phyloP scores from a whole-genome alignment of 352 stramenopile species.

The Pythium pectinolyticum region DNA sequence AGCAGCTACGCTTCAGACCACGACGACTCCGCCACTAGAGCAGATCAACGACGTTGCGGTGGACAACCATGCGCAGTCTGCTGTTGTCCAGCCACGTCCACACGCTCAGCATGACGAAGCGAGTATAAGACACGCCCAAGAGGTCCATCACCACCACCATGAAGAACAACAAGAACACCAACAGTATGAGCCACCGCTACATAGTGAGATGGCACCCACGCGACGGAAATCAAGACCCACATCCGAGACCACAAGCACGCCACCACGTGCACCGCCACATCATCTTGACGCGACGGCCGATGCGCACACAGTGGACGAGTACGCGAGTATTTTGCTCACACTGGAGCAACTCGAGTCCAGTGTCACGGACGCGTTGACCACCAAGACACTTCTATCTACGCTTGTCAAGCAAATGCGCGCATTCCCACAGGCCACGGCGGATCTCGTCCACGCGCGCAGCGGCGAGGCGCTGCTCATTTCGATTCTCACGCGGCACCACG shows the following conservation, averaged over 20 bases:
- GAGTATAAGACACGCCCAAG: no score
- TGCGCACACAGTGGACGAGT: constrained; percentile 33
- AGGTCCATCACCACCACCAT: no score
- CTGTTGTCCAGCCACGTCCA: no score
- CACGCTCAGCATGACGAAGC: no score
- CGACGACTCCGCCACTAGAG: no score
- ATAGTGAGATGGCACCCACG: background rate
- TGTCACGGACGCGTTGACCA: constrained; percentile 41
- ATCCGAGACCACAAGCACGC: background rate
- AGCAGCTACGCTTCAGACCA: no score
- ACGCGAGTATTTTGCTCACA: constrained; percentile 39
- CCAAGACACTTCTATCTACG: constrained; percentile 63
- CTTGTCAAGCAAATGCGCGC: constrained; percentile 83
- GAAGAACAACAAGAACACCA: background rate
- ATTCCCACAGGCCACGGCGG: constrained; percentile 59
- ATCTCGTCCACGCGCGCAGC: constrained; percentile 46
- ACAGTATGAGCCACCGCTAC: background rate
- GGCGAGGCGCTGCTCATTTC: constrained; percentile 58
- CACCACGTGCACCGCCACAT: background rate
- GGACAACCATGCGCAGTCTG: no score
- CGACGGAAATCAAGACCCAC: constrained; percentile 4
- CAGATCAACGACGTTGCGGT: no score
- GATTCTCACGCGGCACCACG: constrained; percentile 54
- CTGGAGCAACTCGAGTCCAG: constrained; percentile 48
- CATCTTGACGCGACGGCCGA: background rate